Evolutionary conservation across 306 rosid species (phyloP), one percentile per base, ranked within the genome.

Genomic region (Corylus heterophylla): DNA sequence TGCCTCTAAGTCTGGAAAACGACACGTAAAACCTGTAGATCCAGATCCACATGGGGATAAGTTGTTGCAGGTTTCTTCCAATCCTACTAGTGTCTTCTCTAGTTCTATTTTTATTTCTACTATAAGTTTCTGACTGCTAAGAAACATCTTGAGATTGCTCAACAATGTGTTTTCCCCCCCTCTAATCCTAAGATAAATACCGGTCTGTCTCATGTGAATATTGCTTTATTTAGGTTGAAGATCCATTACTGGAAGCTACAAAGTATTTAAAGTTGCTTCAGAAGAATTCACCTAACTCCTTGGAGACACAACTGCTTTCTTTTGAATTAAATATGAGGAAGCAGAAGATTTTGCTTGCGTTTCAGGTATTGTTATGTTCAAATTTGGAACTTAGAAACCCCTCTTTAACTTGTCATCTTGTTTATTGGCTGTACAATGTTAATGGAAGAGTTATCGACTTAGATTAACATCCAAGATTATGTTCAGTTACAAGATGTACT

Each of bases 201-300:
- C 27, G 59, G 77, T 67, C 37, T 9, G 66, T 73, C 79, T 75
- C 76, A 49, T 71, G 13, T 70, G 31, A 49, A 63, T 20, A 55
- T 31, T 49, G 68, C 52, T 49, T 44, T 71, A 7, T 82, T 45
- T 86, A 96, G 99, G 87, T 93, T 80, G 92, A 91, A 77, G 96
- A 96, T 83, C 96, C 97, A 4, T 81, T 96, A 81, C 83, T 79
- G 25, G 98, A 96, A 88, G 96, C 99, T 63, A 88, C 92, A 44
- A 96, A 93, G 83, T 96, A 96, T 90, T 89, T 96, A 89, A 96
- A 88, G 89, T 83, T 96, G 86, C 94, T 96, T 77, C 99, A 93
- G 87, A 96, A 93, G 87, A 87, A 88, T 84, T 96, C 99, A 4
- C 90, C 96, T 7, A 69, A 90, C 86, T 91, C 92, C 20, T 83